Conservation (phyloP, 2,329 filamentous ascomycete genomes). For the Aspergillus chevalieri region DNA sequence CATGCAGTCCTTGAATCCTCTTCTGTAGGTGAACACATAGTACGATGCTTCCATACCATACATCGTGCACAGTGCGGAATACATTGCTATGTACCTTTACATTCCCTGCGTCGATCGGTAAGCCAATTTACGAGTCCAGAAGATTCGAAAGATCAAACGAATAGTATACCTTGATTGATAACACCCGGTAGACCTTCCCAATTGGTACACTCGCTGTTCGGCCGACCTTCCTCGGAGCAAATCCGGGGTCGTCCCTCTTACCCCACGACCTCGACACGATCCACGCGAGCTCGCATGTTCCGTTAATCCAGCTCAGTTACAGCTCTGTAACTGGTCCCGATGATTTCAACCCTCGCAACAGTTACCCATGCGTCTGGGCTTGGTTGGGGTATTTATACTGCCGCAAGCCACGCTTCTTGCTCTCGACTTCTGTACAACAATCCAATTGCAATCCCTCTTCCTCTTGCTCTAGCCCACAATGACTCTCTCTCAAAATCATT, state of each 20-base stretch:
- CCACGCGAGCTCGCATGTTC: not conserved
- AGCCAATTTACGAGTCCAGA: not conserved
- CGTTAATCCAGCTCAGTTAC: not conserved
- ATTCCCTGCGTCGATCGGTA: not conserved
- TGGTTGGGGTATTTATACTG: not conserved
- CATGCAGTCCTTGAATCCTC: too few species aligned
- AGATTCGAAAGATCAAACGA: not conserved
- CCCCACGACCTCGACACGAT: not conserved
- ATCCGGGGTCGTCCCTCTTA: not conserved
- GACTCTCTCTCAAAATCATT: conserved; percentile 16
- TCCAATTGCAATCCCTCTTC: not conserved
- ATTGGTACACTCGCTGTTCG: not conserved
- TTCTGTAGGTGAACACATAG: too few species aligned
- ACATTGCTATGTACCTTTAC: not conserved
- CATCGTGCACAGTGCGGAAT: too few species aligned
- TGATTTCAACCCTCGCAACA: not conserved
- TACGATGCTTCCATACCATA: too few species aligned
- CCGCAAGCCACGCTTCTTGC: not conserved
- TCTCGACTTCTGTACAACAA: not conserved
- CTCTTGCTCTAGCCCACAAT: conserved; percentile 4
- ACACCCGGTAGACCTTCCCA: not conserved
- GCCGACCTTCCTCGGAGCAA: not conserved
- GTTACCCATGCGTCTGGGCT: not conserved
- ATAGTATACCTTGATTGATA: not conserved
- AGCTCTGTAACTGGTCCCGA: not conserved